phyloP scores from a whole-genome alignment of 164 flowering plant genomes.

The Berberis vulgaris region DNA sequence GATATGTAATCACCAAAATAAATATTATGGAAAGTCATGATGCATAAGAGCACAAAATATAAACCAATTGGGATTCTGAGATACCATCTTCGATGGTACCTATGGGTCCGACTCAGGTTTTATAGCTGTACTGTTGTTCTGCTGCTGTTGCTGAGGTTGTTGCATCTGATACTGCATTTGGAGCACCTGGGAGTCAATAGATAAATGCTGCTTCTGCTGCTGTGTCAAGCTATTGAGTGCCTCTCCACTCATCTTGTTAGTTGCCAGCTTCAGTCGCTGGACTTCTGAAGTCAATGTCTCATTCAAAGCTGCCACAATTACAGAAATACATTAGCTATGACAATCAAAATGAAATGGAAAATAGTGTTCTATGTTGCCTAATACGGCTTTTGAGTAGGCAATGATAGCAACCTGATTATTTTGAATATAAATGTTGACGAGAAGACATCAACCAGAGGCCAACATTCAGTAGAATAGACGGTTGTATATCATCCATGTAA shows the following conservation, averaged over 20 bases:
- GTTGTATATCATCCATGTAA: no score
- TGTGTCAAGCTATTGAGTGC: slow-evolving; percentile 23
- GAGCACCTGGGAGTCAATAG: slow-evolving; percentile 38
- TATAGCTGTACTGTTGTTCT: slow-evolving; percentile 14
- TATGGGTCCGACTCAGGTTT: slow-evolving; percentile 18
- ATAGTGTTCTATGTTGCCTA: neutral
- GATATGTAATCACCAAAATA: no score
- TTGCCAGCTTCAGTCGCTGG: slow-evolving; percentile 57
- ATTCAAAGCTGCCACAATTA: slow-evolving; percentile 49
- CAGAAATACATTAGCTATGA: neutral
- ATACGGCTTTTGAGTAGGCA: slow-evolving; percentile 17
- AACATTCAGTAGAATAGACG: no score
- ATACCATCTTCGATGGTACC: no score
- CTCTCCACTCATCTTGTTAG: slow-evolving; percentile 36
- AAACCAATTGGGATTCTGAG: no score
- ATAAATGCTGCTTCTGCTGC: slow-evolving; percentile 34
- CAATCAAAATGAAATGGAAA: neutral
- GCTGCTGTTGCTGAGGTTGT: slow-evolving; percentile 32
- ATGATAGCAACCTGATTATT: no score
- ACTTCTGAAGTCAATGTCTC: slow-evolving; percentile 72
- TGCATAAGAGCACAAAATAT: no score
- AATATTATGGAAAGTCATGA: no score
- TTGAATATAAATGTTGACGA: no score
- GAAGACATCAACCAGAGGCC: no score
- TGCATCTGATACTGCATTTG: slow-evolving; percentile 29